Evolutionary conservation across 2,329 filamentous ascomycete species (phyloP), one percentile per base, ranked within the genome.

Genomic region (Eutypa lata): DNA sequence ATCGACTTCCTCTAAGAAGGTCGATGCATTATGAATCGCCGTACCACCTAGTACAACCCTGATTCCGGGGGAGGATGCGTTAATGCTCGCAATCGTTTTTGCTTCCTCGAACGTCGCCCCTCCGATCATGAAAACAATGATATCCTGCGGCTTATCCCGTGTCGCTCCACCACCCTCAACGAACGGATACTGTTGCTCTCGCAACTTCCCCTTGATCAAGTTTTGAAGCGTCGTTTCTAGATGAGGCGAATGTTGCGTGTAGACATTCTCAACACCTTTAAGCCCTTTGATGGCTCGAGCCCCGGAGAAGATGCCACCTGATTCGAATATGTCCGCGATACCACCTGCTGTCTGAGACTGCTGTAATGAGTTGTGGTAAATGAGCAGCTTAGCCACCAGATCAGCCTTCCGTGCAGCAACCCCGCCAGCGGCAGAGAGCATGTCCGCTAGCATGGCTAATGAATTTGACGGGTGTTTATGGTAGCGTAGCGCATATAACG

Each of bases 251-350:
- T 99, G 94, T 69, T 99, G 95, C 0, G 94, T 99, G 70, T 99
- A 99, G 26, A 99, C 94, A 63, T 99, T 99, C 70, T 99, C 95
- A 1, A 99, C 94, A 2, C 94, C 94, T 67, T 97, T 97, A 14
- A 99, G 79, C 0, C 94, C 94, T 66, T 96, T 96, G 71, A 99
- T 91, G 65, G 88, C 90, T 38, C 91, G 82, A 11, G 92, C 91
- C 13, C 90, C 90, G 0, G 90, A 90, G 71, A 99, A 96, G 58
- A 99, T 93, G 4, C 91, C 93, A 0, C 88, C 84, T 0, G 90
- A 88, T 65, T 97, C 92, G 64, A 99, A 97, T 7, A 97, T 84
- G 60, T 97, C 93, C 0, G 91, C 87, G 53, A 97, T 91, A 5
- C 90, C 91, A 10, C 88, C 84, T 2, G 84, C 82, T n/a, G 85